Conservation (phyloP, 352 stramenopile genomes). For the Phytophthora sojae region DNA sequence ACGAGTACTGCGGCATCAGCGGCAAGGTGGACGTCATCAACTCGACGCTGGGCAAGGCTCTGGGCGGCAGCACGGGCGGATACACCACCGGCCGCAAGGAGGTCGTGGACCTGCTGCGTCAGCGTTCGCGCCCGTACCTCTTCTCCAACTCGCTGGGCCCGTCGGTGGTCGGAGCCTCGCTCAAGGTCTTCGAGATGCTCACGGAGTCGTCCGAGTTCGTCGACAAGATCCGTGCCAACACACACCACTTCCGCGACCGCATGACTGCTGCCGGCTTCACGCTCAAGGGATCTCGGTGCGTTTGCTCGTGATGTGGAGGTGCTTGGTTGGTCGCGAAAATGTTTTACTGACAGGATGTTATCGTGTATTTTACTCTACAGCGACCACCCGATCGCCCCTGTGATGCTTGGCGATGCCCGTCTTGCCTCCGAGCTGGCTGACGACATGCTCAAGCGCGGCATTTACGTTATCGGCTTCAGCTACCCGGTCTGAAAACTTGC, state of each 20-base stretch:
- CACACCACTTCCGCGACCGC: conserved; percentile 91
- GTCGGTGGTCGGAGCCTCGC: conserved; percentile 92
- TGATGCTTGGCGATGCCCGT: conserved; percentile 93
- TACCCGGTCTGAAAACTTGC: conserved; percentile 76
- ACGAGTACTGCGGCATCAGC: conserved; percentile 92
- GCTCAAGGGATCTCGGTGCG: conserved; percentile 82
- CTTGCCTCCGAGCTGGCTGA: conserved; percentile 92
- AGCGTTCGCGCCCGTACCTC: conserved; percentile 93
- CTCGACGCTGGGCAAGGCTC: conserved; percentile 94
- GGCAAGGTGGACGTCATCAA: conserved; percentile 95
- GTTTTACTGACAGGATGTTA: conserved; percentile 11
- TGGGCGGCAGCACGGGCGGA: conserved; percentile 92
- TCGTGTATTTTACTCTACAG: conserved; percentile 32
- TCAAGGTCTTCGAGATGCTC: conserved; percentile 95
- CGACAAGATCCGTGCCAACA: conserved; percentile 90
- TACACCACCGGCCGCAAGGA: conserved; percentile 93
- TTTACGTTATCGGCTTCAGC: conserved; percentile 96
- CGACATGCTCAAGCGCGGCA: conserved; percentile 92
- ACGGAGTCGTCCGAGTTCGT: conserved; percentile 86
- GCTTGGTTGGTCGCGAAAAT: neutral
- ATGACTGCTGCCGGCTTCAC: conserved; percentile 93
- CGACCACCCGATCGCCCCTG: conserved; percentile 91
- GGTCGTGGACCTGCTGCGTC: conserved; percentile 92
- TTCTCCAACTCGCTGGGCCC: conserved; percentile 95
- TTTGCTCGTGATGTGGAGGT: neutral